phyloP scores from a whole-genome alignment of 306 rosid species.

The Malus sylvestris region DNA sequence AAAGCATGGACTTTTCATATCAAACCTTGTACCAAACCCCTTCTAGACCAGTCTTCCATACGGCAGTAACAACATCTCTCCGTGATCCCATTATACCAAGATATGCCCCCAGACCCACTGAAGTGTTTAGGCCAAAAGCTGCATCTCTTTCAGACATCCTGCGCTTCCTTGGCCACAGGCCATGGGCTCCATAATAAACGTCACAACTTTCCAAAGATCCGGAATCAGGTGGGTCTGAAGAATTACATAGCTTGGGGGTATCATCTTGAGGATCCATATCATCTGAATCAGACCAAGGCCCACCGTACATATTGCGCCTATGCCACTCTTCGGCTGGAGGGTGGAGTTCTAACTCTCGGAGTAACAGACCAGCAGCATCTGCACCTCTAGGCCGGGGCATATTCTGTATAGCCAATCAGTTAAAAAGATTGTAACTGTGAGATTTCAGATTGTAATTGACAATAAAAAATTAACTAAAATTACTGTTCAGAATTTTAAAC shows the following conservation, averaged over 20 bases:
- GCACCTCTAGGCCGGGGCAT: constrained; percentile 98
- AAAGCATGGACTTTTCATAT: constrained; percentile 8
- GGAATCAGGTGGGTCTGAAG: constrained; percentile 50
- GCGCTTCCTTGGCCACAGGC: constrained; percentile 96
- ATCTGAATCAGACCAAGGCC: constrained; percentile 74
- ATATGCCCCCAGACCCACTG: constrained; percentile 90
- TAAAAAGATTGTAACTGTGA: background rate
- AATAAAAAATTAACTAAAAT: background rate
- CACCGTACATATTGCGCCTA: constrained; percentile 77
- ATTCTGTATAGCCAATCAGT: constrained; percentile 35
- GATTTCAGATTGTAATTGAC: background rate
- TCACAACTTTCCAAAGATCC: constrained; percentile 54
- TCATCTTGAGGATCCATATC: constrained; percentile 54
- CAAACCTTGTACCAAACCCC: constrained; percentile 98
- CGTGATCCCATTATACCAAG: constrained; percentile 99
- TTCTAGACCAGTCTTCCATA: constrained; percentile 97
- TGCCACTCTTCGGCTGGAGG: constrained; percentile 99
- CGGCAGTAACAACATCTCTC: constrained; percentile 91
- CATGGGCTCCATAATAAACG: constrained; percentile 52
- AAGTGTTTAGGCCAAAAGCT: constrained; percentile 94
- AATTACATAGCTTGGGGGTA: constrained; percentile 48
- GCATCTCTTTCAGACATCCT: constrained; percentile 99
- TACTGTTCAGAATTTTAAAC: background rate
- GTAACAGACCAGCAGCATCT: constrained; percentile 88
- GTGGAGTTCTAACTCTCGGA: constrained; percentile 88